Conservation (phyloP, 768 basidiomycete species). For the Filobasidium floriforme region DNA sequence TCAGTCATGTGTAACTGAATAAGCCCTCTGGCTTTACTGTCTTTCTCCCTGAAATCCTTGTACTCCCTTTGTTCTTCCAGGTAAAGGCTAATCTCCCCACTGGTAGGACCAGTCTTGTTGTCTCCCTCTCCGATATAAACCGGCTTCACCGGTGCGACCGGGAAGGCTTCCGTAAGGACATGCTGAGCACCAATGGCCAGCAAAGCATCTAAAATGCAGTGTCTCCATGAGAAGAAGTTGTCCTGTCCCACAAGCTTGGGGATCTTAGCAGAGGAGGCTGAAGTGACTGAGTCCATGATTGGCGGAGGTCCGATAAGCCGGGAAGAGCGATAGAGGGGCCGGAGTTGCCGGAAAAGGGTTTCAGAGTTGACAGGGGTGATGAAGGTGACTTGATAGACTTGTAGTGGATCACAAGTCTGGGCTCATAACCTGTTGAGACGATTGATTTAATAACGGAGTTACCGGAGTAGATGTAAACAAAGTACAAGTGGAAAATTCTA, state of each 20-base stretch:
- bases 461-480: too few relatives aligned
- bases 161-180: background rate
- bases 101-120: background rate
- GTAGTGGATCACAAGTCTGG: background rate
- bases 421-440: background rate
- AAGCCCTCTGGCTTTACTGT: too few relatives aligned
- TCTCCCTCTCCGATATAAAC: background rate
- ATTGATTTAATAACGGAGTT: too few relatives aligned
- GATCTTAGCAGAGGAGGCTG: background rate
- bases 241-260: background rate
- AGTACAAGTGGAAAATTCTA: too few relatives aligned
- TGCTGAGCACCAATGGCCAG: background rate
- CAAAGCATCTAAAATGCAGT: background rate
- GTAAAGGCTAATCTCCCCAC: background rate
- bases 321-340: too few relatives aligned
- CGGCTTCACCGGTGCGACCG: background rate
- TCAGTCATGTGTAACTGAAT: too few relatives aligned
- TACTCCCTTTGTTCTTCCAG: background rate
- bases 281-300: background rate
- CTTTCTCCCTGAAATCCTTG: background rate
- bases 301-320: too few relatives aligned
- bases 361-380: too few relatives aligned
- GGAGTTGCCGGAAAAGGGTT: too few relatives aligned
- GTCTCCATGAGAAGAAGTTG: background rate
- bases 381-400: too few relatives aligned